Conservation (phyloP, 257 asterid species). For the Ophiorrhiza pumila region DNA sequence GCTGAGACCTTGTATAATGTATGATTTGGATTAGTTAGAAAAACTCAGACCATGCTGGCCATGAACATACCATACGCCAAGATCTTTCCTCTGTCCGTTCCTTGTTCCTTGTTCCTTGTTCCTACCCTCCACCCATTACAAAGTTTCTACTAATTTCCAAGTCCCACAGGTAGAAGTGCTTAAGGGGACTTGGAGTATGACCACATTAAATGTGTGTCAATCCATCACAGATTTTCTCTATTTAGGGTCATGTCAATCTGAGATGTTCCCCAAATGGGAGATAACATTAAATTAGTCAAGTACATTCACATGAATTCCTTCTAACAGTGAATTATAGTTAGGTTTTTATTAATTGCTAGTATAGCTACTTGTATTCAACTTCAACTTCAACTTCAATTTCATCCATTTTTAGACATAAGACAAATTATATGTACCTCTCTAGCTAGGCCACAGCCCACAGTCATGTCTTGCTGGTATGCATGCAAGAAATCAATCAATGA, state of each 20-base stretch:
- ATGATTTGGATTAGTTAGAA: background rate
- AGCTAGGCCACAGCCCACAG: too few species aligned
- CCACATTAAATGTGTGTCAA: conserved; percentile 28
- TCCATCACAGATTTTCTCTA: conserved; percentile 39
- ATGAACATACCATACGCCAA: background rate
- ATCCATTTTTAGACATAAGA: conserved; percentile 22
- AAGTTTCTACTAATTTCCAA: background rate
- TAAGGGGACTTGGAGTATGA: conserved; percentile 11
- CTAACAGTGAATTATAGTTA: conserved; percentile 33
- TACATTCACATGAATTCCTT: conserved; percentile 40
- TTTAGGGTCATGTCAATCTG: conserved; percentile 42
- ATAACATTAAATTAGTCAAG: conserved; percentile 44
- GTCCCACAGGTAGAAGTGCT: background rate
- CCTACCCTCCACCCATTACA: background rate
- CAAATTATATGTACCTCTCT: conserved; percentile 5
- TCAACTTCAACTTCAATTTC: conserved; percentile 12
- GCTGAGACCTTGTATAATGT: background rate
- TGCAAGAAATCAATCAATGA: background rate
- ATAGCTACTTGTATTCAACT: conserved; percentile 4
- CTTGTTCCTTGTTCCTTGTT: background rate
- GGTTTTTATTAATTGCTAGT: conserved; percentile 31
- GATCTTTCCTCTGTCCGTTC: background rate
- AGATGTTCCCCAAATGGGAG: conserved; percentile 51
- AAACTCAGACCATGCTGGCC: background rate
- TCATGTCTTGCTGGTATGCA: background rate